Base-by-base conservation (phyloP, 2,329 filamentous ascomycete genomes). In the Tolypocladium album region DNA sequence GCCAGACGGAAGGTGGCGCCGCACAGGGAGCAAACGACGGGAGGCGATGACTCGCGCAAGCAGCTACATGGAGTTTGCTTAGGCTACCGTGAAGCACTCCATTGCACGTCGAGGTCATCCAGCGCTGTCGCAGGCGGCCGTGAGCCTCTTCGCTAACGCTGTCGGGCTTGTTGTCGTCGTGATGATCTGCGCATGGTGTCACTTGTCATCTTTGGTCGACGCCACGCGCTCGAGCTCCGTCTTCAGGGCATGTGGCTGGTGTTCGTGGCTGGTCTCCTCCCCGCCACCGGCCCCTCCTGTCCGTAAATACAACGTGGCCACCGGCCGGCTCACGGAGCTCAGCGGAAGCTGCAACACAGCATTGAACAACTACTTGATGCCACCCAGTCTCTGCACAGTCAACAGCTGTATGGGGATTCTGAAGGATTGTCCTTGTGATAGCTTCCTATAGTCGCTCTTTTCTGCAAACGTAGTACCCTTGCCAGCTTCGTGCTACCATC, bases 51-150 rank as follows among this genome's bases (percentile, higher is more conserved):
- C 11, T 53, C 17, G 27, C 15, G 40, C 40, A 15, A 43, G 9
- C 38, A 8, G 38, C 55, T 56, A 56, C 55, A 40, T 31, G 24
- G 55, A 39, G 55, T 39, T 58, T 55, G 60, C 42, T 58, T 42
- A 63, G 63, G 61, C 64, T 63, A 64, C 60, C 60, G 62, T 61
- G 15, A 39, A 53, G 57, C 34, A 20, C 36, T 58, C 57, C 57
- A 58, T 58, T 34, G 39, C 34, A 34, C 45, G 31, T 39, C 15
- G 45, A 40, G 31, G 34, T 52, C 27, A n/a, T 34, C 50, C 31
- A 36, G 50, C 27, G 50, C 50, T 36, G 50, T 53, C 27, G 50
- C 50, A n/a, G 50, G 50, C 9, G 17, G 50, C 27, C 50, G 20
- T 13, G 17, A 12, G 17, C 17, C 50, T 8, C 34, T 53, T 53